Evolutionary conservation across 2,329 filamentous ascomycete genomes (phyloP).

Genomic region (Thermomyces lanuginosus): DNA sequence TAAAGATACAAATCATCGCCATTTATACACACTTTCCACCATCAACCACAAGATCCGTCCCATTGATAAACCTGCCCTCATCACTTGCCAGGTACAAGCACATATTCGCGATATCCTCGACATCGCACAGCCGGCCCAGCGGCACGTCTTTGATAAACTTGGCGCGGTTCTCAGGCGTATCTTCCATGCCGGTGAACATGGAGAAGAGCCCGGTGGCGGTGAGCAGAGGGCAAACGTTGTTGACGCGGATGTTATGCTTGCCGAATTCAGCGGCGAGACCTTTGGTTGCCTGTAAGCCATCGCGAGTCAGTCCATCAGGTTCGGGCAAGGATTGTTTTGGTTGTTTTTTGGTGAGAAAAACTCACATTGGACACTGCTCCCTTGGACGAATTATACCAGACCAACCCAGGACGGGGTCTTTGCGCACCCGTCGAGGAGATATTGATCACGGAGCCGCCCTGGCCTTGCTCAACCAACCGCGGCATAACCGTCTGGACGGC

Average conservation of each 20-base stretch:
- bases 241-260: slow-evolving; percentile 45
- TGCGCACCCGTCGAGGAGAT: slow-evolving; percentile 24
- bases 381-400: slow-evolving; percentile 29
- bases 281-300: slow-evolving; percentile 6
- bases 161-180: slow-evolving; percentile 29
- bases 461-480: slow-evolving; percentile 17
- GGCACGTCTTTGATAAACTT: slow-evolving; percentile 31
- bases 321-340: slow-evolving; percentile 14
- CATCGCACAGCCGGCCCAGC: slow-evolving; percentile 26
- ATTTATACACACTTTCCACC: slow-evolving; percentile 6
- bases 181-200: slow-evolving; percentile 33
- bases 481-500: slow-evolving; percentile 20
- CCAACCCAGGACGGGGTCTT: slow-evolving; percentile 22
- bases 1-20: no score
- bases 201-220: slow-evolving; percentile 42
- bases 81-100: slow-evolving; percentile 55
- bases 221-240: not conserved
- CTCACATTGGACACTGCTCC: slow-evolving; percentile 20
- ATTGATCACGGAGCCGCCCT: slow-evolving; percentile 24
- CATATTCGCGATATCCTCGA: slow-evolving; percentile 52
- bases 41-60: slow-evolving; percentile 42
- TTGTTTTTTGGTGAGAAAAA: no score
- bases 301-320: slow-evolving; percentile 12
- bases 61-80: slow-evolving; percentile 56
- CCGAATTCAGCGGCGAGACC: slow-evolving; percentile 51